phyloP scores from a whole-genome alignment of 179 eudicot genomes.

The Spergularia azorica region DNA sequence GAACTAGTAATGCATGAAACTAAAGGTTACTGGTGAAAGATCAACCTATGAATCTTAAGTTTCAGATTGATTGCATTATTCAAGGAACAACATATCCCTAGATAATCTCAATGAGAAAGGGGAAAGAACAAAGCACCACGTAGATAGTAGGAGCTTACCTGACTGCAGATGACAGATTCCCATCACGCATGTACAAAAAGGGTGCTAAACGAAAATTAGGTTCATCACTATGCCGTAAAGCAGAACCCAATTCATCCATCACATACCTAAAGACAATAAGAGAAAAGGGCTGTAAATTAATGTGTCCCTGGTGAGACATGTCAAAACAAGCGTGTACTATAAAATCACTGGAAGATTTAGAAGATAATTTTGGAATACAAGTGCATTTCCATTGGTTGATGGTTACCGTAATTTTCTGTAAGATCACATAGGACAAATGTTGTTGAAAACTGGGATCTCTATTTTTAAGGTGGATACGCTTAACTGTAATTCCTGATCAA shows the following conservation, averaged over 20 bases:
- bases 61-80: not conserved
- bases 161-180: constrained; percentile 84
- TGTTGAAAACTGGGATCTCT: not conserved
- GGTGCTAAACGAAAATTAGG: constrained; percentile 86
- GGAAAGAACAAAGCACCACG: not conserved
- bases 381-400: not conserved
- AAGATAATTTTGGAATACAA: not conserved
- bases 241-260: constrained; percentile 99
- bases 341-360: not conserved
- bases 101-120: constrained; percentile 3
- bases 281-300: constrained; percentile 19
- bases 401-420: not conserved
- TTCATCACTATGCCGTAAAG: constrained; percentile 90
- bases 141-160: constrained; percentile 50
- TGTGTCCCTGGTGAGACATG: not conserved
- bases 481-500: not conserved
- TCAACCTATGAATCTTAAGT: not conserved
- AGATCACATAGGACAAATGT: not conserved
- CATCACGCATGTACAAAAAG: constrained; percentile 96
- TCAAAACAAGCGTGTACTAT: not conserved
- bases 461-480: no score
- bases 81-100: not conserved
- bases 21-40: not conserved
- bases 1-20: no score
- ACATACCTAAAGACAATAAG: constrained; percentile 64